Base-by-base conservation (phyloP, 805 yeast species). In the Kazachstania martiniae region DNA sequence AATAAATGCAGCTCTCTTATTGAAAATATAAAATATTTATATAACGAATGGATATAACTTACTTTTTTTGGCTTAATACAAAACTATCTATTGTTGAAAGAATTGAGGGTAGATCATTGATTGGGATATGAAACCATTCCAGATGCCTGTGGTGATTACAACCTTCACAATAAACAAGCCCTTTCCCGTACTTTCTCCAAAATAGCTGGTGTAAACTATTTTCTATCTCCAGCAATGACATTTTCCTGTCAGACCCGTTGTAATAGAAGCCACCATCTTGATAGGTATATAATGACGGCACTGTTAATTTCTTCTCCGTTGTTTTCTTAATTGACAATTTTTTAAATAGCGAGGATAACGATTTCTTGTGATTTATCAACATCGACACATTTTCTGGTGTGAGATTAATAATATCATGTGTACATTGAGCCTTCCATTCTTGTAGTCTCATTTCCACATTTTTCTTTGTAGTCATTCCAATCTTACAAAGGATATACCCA, bases 141-240 rank as follows among this genome's bases (percentile, higher is more conserved):
- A 33, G 33, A 36, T 56, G 58, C 26, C 43, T 40, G 5, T 26
- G 27, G 3, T 38, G 40, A 26, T 40, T 44, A 41, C 59, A 53
- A 4, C 55, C 58, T 23, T 43, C 39, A 29, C 59, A 53, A 34
- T 46, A 38, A 13, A 51, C 36, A 4, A 46, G 24, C 0, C 56
- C 58, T 30, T 49, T 47, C 0, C 58, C 59, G 19, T 43, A 51
- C 26, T 41, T 39, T 30, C 44, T 39, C 59, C 58, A 52, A 18
- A 53, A 37, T 12, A 41, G 27, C n/a, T 35, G 34, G 25, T 53
- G 59, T 8, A 52, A 38, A 4, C 31, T 29, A 17, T 36, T 31
- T 32, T 53, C 59, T 14, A 49, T 38, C 14, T 38, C 39, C 12
- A 33, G 35, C 9, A 51, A 35, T 1, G 43, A 18, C 23, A 33